Base-by-base conservation (phyloP, 768 basidiomycete species). In the Sporobolomyces roseus region DNA sequence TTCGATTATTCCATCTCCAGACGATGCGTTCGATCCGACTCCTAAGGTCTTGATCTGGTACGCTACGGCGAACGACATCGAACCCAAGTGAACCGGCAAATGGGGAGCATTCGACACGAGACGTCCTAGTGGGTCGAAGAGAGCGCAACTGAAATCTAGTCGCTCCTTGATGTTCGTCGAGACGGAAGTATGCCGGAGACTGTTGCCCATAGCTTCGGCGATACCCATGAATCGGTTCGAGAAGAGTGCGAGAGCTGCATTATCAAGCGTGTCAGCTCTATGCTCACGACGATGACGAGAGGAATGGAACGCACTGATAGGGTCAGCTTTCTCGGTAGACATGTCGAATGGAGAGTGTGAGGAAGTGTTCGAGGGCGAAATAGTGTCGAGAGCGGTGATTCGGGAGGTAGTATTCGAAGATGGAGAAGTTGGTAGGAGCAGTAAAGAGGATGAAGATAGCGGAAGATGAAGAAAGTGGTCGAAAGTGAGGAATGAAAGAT, bases 171-270 rank as follows among this genome's bases (percentile, higher is more conserved):
- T 58, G 29, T 58, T 58, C 10, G 56, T 58, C 25, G 61, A 62
- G 27, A 63, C 60, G 2, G 32, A 32, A 0, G 67, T 68, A 21
- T 58, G 55, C 51, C 63, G 48, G 2, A 68, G 49, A 1, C 32
- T 10, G 9, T 56, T 43, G 0, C 67, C 67, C 49, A 52, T 52
- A 0, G 61, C 70, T 36, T 73, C 71, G 5, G 68, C 71, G 25
- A 97, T 90, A 74, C 90, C 90, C 93, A 97, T 97, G 81, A 97
- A 93, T 50, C 93, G 88, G 76, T 96, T 93, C 16, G 91, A 90
- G 75, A 96, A 97, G 59, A 98, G 85, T 2, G 91, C 91, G 52
- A 96, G 82, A 35, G 92, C 81, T 71, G 93, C 90, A 0, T 91
- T 89, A 77, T 94, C 92, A 16, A 90, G 59, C 38, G 49, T 67